Evolutionary conservation across 2,329 filamentous ascomycete species (phyloP), one percentile per base, ranked within the genome.

Genomic region (Aspergillus neoniger): DNA sequence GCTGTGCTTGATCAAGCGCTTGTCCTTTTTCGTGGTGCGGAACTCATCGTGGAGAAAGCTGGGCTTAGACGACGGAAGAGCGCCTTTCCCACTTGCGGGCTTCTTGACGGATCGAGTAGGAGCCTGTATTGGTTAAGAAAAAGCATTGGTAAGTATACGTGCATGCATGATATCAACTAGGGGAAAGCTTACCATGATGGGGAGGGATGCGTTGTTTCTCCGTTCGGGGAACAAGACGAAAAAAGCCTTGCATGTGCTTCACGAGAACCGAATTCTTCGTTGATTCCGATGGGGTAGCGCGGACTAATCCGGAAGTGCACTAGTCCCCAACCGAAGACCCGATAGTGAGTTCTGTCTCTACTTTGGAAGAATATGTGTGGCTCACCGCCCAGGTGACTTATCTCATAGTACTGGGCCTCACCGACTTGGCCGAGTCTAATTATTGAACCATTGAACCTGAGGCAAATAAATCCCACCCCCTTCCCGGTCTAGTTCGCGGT

Each of bases 1-100:
- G 0, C 90, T 89, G 81, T 91, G 91, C 73, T 92, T 93, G 69
- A 96, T 91, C 36, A 83, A 80, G 23, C 89, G 90, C 80, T 94
- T 96, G 80, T 96, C 91, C 72, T 86, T 88, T 78, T 97, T 98
- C 64, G 84, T 87, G 57, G 87, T 84, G 62, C 87, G 80, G 76
- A 94, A 93, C 6, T 76, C 73, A 56, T 77, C 69, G 47, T 70
- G 63, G 54, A 75, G 72, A 25, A 62, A 60, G 21, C 55, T 59
- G 23, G 64, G 54, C 19, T 64, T 67, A 54, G 62, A 60, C 8
- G 66, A 60, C 14, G 67, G 61, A 14, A 67, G 38, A 17, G 60
- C 62, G 49, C 67, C 64, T 61, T 57, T 66, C 15, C 65, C 68
- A 25, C 56, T 44, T 14, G 53, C 36, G 10, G 67, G 58, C 56